Evolutionary conservation across 345 rosid species (phyloP).

Genomic region (Eucalyptus regnans): DNA sequence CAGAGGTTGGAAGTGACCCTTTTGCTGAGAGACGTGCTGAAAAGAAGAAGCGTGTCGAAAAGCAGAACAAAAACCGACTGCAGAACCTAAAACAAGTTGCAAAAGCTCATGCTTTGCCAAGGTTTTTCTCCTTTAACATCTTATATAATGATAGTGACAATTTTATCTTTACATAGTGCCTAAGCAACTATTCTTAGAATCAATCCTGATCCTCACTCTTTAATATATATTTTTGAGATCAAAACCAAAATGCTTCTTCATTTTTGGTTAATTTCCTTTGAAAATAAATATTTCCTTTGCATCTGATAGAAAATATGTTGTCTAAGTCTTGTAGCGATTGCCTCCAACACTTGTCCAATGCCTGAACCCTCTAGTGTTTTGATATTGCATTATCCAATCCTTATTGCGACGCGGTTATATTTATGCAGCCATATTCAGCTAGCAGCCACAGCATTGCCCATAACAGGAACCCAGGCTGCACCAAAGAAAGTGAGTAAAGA

Average conservation of each 20-base stretch:
- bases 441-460: conserved; percentile 81
- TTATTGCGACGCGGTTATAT: background rate
- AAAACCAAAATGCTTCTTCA: background rate
- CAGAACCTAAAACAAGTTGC: conserved; percentile 71
- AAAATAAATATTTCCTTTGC: background rate
- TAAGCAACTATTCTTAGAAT: background rate
- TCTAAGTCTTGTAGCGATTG: background rate
- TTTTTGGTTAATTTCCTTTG: background rate
- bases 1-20: conserved; percentile 86
- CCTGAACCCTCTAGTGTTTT: background rate
- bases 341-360: background rate
- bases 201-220: background rate
- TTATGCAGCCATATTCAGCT: conserved; percentile 73
- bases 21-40: conserved; percentile 72
- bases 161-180: background rate
- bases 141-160: background rate
- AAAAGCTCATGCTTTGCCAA: conserved; percentile 82
- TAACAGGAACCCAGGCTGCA: conserved; percentile 63
- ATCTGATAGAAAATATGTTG: background rate
- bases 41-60: conserved; percentile 64
- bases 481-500: conserved; percentile 59
- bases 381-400: background rate
- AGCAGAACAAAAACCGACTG: conserved; percentile 59
- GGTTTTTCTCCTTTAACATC: conserved; percentile 20
- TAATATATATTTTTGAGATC: background rate